A percentile compares a stretch with the other conserved stretches of the same genome.
Conservation (phyloP, 2,329 filamentous ascomycete species). For the Dothistroma septosporum region DNA sequence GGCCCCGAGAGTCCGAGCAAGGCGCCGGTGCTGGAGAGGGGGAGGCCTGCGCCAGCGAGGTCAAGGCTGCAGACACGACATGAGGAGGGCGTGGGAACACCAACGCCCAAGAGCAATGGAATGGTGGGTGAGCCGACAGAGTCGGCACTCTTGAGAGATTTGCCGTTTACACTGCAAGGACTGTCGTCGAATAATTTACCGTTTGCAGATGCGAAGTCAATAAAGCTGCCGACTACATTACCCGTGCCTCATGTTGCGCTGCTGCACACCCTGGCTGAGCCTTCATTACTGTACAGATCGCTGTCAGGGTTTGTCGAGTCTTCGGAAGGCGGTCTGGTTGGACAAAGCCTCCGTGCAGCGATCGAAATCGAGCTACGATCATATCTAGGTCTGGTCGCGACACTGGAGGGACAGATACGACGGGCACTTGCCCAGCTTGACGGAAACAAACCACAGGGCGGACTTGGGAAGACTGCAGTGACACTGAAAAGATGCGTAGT, state of each 20-base stretch:
- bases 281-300: conserved; percentile 81
- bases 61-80: conserved; percentile 18
- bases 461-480: conserved; percentile 80
- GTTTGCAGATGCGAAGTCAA: conserved; percentile 64
- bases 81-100: conserved; percentile 7
- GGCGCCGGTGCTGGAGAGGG: conserved; percentile 19
- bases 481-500: conserved; percentile 93
- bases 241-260: conserved; percentile 82
- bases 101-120: conserved; percentile 12
- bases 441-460: conserved; percentile 61
- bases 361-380: conserved; percentile 79
- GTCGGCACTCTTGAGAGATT: conserved; percentile 55
- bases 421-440: conserved; percentile 72
- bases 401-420: conserved; percentile 86
- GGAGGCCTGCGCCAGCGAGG: conserved; percentile 21
- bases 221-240: conserved; percentile 74
- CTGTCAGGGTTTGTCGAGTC: conserved; percentile 79
- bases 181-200: conserved; percentile 80
- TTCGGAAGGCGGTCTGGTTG: conserved; percentile 76
- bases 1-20: conserved; percentile 24
- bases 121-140: conserved; percentile 35
- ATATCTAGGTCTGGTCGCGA: conserved; percentile 86
- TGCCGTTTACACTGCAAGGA: conserved; percentile 90
- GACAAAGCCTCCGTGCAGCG: conserved; percentile 85
- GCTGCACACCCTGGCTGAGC: conserved; percentile 84